These are phyloP conservation scores for Suhomyces canberraensis DNA, from an alignment of 805 yeast species.

Conservation along the genomic window DNA sequence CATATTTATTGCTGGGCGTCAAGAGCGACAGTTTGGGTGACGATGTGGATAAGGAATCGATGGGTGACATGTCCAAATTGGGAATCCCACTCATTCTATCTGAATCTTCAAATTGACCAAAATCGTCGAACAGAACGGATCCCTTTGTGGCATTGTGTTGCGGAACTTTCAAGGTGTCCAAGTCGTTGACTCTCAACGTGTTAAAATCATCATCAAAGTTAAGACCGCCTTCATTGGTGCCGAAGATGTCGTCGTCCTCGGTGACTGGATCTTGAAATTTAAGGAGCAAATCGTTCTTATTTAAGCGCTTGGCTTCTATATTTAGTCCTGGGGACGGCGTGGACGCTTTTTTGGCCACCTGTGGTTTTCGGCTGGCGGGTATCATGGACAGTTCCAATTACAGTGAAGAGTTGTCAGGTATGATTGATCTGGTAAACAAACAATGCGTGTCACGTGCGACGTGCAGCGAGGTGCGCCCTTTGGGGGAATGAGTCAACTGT, in stretches of 20 bases:
- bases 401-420: no score
- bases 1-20: conserved; percentile 2
- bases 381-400: conserved; percentile 1
- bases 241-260: conserved; percentile 26
- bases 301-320: conserved; percentile 1
- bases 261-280: conserved; percentile 17
- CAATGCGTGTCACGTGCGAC: neutral
- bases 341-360: conserved; percentile 9
- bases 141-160: neutral
- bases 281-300: conserved; percentile 20
- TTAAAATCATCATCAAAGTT: conserved; percentile 25
- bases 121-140: conserved; percentile 6
- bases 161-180: conserved; percentile 8
- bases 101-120: conserved; percentile 6
- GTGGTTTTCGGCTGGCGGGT: conserved; percentile 9
- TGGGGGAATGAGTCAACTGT: no score
- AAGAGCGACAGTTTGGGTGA: conserved; percentile 19
- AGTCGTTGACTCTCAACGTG: conserved; percentile 17
- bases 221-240: conserved; percentile 18
- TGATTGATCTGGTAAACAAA: conserved; percentile 1
- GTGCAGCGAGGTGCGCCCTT: no score
- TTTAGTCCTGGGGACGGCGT: conserved; percentile 9
- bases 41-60: conserved; percentile 23
- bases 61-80: conserved; percentile 13
- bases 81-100: neutral